These are phyloP conservation scores for Brasilioporus rufonigricans DNA, from an alignment of 768 basidiomycete species.

Conservation along the genomic window DNA sequence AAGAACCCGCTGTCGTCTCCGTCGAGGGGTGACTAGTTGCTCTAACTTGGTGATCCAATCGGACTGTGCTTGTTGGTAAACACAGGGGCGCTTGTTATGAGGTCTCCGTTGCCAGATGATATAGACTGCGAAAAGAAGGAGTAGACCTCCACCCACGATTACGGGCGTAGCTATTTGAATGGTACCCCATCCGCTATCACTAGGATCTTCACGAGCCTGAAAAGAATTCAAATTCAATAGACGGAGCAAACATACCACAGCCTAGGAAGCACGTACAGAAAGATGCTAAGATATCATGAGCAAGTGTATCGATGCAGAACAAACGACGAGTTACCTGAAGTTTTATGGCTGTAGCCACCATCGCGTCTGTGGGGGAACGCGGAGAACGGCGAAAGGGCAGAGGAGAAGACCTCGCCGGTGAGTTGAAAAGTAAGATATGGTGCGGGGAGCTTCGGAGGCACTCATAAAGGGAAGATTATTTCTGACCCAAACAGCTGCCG, in stretches of 20 bases:
- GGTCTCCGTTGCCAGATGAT: conserved; percentile 26
- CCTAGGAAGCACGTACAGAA: conserved; percentile 14
- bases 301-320: not conserved
- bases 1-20: conserved; percentile 11
- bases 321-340: conserved; percentile 12
- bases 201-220: conserved; percentile 17
- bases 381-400: not conserved
- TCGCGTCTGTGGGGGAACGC: conserved; percentile 14
- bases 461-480: conserved; percentile 18
- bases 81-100: conserved; percentile 1
- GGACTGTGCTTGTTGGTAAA: conserved; percentile 13
- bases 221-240: not conserved
- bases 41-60: conserved; percentile 15
- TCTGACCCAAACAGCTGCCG: conserved; percentile 16
- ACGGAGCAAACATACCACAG: not conserved
- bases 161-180: conserved; percentile 35
- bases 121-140: conserved; percentile 20
- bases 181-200: conserved; percentile 18
- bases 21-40: conserved; percentile 16
- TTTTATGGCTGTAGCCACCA: conserved; percentile 15
- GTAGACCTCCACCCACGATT: conserved; percentile 32
- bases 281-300: conserved; percentile 19
- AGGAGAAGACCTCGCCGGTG: not conserved
- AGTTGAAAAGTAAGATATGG: conserved; percentile 14
- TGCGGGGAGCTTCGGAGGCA: conserved; percentile 3